These are phyloP conservation scores for Schizonepeta tenuifolia DNA, from an alignment of 257 asterid species.

Conservation along the genomic window DNA sequence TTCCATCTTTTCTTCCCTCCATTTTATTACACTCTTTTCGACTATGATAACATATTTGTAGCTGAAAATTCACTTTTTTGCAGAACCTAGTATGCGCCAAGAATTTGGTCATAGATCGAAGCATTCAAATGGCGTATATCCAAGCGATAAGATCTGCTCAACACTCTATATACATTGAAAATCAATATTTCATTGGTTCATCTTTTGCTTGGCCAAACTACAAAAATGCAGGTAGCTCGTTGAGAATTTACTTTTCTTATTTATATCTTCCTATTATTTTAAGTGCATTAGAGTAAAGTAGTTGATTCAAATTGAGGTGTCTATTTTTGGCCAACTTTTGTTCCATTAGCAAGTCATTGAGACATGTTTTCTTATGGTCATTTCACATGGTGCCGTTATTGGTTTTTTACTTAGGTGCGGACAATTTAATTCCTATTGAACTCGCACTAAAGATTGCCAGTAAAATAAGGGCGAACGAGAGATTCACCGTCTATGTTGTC, in stretches of 20 bases:
- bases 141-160: constrained; percentile 93
- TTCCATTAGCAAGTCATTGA: not conserved
- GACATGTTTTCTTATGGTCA: constrained; percentile 18
- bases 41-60: not conserved
- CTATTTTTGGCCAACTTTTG: not conserved
- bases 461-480: constrained; percentile 78
- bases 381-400: constrained; percentile 20
- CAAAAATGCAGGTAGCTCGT: constrained; percentile 66
- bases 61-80: constrained; percentile 29
- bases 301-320: not conserved
- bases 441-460: constrained; percentile 84
- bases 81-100: constrained; percentile 87
- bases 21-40: not conserved
- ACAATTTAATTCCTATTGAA: constrained; percentile 89
- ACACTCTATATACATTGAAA: constrained; percentile 92
- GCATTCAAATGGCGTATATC: constrained; percentile 91
- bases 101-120: constrained; percentile 78
- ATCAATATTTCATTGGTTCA: constrained; percentile 92
- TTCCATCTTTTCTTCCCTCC: not conserved
- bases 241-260: not conserved
- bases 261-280: not conserved
- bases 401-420: constrained; percentile 70
- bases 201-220: constrained; percentile 94
- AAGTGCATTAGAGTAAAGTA: not conserved
- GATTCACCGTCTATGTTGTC: constrained; percentile 77